Base-by-base conservation (phyloP, 2,329 filamentous ascomycete genomes). In the Huntiella bhutanensis region DNA sequence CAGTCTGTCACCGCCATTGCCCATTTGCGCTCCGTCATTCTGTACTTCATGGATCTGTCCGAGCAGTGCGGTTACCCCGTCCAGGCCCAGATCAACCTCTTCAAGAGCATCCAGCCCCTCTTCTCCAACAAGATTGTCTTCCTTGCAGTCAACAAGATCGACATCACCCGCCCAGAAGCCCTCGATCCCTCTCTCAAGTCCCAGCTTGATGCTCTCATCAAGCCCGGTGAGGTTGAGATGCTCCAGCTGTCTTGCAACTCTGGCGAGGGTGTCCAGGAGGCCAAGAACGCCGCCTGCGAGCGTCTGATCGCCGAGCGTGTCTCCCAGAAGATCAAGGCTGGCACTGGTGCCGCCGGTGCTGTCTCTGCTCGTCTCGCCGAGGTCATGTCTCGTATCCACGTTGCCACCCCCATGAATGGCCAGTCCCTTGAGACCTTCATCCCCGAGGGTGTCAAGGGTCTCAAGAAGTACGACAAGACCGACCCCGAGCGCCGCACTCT, bases 111-210 rank as follows among this genome's bases (percentile, higher is more conserved):
- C 64, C 93, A 92, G 67, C 91, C 91, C 32, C 71, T 98, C 16
- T 98, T 98, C 60, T 80, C 86, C 46, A 95, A 96, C 69, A 96
- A 96, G 68, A 73, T 96, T 42, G 88, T 96, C 39, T 96, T 94
- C 61, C 73, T 98, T 49, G 84, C 96, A 48, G 73, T 96, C 65
- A 98, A 98, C 78, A 98, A 98, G 72, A 95, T 95, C 54, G 91
- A 98, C 62, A 75, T 96, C 50, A 76, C 80, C 59, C 75, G 78
- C 50, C 86, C 87, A 1, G 85, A 94, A 57, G 86, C 96, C 58
- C 67, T 98, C 34, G 82, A 91, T 53, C 66, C 75, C 5, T 82
- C 83, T 55, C 77, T 80, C 17, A 81, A 88, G 59, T 74, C 77
- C 47, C 73, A 88, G 57, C 67, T 98, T 37, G 76, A 93, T 58